Conservation (phyloP, 257 asterid species). For the Petrea volubilis region DNA sequence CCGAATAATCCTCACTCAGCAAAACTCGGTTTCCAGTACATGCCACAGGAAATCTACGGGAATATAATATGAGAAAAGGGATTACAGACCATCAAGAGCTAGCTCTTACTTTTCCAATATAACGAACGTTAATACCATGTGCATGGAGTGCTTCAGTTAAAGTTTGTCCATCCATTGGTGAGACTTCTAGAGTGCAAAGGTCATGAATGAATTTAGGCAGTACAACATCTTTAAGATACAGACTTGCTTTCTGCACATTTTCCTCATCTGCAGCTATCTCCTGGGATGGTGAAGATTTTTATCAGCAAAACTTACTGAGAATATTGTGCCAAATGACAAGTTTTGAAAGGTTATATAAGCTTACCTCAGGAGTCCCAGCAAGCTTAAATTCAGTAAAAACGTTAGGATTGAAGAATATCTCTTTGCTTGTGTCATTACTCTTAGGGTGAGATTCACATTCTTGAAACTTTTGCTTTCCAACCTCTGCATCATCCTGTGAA, state of each 20-base stretch:
- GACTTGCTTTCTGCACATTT: constrained; percentile 74
- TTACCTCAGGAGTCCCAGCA: constrained; percentile 79
- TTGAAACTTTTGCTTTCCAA: constrained; percentile 34
- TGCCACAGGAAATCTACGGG: not conserved
- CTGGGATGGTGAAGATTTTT: constrained; percentile 41
- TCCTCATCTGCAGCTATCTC: constrained; percentile 82
- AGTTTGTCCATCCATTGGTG: constrained; percentile 98
- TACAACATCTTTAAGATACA: constrained; percentile 64
- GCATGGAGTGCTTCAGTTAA: constrained; percentile 95
- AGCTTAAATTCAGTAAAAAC: constrained; percentile 85
- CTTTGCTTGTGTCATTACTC: constrained; percentile 40
- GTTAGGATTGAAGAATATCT: constrained; percentile 80
- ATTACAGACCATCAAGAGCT: constrained; percentile 15
- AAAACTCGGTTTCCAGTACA: constrained; percentile 2
- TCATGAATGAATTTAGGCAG: constrained; percentile 80
- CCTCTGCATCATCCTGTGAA: constrained; percentile 38
- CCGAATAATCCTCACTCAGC: not conserved
- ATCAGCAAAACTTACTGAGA: constrained; percentile 6
- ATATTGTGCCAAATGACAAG: constrained; percentile 4
- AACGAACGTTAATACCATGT: constrained; percentile 88
- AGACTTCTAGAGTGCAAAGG: constrained; percentile 87
- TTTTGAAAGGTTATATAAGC: constrained; percentile 10
- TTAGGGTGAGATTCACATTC: constrained; percentile 39
- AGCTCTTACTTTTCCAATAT: constrained; percentile 75
- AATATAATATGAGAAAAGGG: constrained; percentile 14